A percentile compares a stretch with the other conserved stretches of the same genome.
Conservation (phyloP, 768 basidiomycete species). For the Lactarius trivialis region DNA sequence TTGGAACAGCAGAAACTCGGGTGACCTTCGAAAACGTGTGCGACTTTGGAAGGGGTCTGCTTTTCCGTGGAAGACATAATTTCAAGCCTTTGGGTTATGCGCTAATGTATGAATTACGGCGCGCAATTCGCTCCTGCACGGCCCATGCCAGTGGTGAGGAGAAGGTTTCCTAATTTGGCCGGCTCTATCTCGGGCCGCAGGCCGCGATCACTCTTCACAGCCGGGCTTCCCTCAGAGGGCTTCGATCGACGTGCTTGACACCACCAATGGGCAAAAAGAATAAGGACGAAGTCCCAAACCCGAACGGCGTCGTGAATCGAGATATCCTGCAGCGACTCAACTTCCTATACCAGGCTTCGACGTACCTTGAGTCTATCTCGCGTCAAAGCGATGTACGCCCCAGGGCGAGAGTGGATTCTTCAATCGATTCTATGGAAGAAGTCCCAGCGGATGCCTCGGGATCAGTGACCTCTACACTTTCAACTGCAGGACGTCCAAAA, state of each 20-base stretch:
- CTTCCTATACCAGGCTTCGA: slow-evolving; percentile 78
- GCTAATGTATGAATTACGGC: background rate
- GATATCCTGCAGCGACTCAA: slow-evolving; percentile 81
- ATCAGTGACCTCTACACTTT: background rate
- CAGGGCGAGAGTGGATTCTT: background rate
- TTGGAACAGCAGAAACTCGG: slow-evolving; percentile 64
- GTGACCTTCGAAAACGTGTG: slow-evolving; percentile 55
- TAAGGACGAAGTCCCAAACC: slow-evolving; percentile 48
- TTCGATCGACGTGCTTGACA: too few species aligned
- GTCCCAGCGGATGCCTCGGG: background rate
- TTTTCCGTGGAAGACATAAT: slow-evolving; percentile 13
- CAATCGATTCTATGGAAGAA: background rate
- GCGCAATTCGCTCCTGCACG: background rate
- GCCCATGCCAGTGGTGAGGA: background rate
- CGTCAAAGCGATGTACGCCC: background rate
- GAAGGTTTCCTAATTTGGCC: background rate
- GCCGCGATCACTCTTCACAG: too few species aligned
- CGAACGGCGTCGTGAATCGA: slow-evolving; percentile 52
- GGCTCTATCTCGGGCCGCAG: background rate
- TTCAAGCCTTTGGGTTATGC: background rate
- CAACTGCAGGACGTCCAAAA: background rate
- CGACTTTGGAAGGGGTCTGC: slow-evolving; percentile 37
- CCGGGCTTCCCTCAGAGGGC: too few species aligned
- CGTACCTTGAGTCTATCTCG: slow-evolving; percentile 44
- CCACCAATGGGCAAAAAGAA: slow-evolving; percentile 59